phyloP scores from a whole-genome alignment of 805 yeast genomes.

The Saitoella complicata region DNA sequence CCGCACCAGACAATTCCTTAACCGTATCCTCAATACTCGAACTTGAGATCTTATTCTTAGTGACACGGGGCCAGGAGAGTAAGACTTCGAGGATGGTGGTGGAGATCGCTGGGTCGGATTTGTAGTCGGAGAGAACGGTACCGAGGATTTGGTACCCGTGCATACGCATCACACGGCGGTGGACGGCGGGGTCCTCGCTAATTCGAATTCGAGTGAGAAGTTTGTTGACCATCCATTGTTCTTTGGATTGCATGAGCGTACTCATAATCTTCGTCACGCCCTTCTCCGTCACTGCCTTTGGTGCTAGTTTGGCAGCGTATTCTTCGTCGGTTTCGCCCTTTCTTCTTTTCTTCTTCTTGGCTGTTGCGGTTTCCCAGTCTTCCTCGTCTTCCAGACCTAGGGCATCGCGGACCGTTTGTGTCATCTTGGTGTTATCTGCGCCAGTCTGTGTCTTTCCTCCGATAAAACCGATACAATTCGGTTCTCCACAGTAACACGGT shows the following conservation, averaged over 20 bases:
- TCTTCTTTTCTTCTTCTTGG: conserved; percentile 38
- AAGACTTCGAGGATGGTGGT: conserved; percentile 41
- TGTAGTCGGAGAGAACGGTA: conserved; percentile 33
- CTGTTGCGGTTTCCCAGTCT: conserved; percentile 22
- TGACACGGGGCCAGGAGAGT: conserved; percentile 48
- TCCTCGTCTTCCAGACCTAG: conserved; percentile 44
- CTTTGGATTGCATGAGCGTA: conserved; percentile 63
- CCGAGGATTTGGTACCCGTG: conserved; percentile 79
- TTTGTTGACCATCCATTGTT: conserved; percentile 43
- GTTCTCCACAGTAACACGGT: conserved; percentile 84
- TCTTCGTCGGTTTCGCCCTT: conserved; percentile 36
- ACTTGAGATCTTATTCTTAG: conserved; percentile 59
- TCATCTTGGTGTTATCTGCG: conserved; percentile 56
- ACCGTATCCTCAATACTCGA: conserved; percentile 58
- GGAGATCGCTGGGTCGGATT: conserved; percentile 28
- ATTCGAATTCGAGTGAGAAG: conserved; percentile 50
- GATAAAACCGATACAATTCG: conserved; percentile 79
- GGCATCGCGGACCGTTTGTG: conserved; percentile 72
- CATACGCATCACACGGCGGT: conserved; percentile 47
- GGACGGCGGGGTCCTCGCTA: conserved; percentile 33
- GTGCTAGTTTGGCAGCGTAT: conserved; percentile 41
- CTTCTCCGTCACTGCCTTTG: conserved; percentile 32
- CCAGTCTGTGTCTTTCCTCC: conserved; percentile 98
- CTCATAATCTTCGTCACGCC: conserved; percentile 71
- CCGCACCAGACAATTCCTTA: conserved; percentile 23